These are phyloP conservation scores for Drechslera avenae DNA, from an alignment of 2,329 filamentous ascomycete genomes.

Conservation along the genomic window DNA sequence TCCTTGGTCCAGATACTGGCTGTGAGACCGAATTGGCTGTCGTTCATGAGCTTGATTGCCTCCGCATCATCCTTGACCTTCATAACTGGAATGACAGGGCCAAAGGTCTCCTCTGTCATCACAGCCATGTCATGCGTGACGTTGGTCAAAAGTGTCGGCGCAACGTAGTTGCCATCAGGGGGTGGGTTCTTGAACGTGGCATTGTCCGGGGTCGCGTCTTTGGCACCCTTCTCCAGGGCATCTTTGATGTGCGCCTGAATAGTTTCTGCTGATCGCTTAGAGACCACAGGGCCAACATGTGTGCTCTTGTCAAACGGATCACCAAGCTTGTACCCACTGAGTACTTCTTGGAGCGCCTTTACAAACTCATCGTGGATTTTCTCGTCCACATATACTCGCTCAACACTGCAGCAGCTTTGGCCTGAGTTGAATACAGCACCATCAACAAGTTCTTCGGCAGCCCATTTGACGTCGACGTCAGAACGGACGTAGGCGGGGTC, in stretches of 20 bases:
- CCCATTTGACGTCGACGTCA: conserved; percentile 90
- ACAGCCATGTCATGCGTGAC: conserved; percentile 83
- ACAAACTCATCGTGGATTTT: conserved; percentile 84
- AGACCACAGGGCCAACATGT: conserved; percentile 87
- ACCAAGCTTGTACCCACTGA: conserved; percentile 80
- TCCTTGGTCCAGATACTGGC: conserved; percentile 99
- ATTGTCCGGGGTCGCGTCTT: conserved; percentile 82
- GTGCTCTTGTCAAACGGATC: conserved; percentile 80
- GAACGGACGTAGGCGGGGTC: conserved; percentile 87
- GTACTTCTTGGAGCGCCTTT: conserved; percentile 75
- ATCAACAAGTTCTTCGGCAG: conserved; percentile 91
- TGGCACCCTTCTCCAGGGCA: conserved; percentile 81
- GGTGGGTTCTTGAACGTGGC: conserved; percentile 74
- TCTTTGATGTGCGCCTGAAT: conserved; percentile 82
- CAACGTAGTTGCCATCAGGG: conserved; percentile 83
- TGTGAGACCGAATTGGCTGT: conserved; percentile 90
- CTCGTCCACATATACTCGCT: conserved; percentile 88
- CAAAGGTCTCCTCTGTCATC: conserved; percentile 95
- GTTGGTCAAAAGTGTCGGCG: conserved; percentile 78
- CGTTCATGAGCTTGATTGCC: conserved; percentile 86
- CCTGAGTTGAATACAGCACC: conserved; percentile 97
- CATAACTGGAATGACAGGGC: conserved; percentile 88
- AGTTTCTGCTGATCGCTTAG: conserved; percentile 73
- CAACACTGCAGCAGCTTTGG: conserved; percentile 95
- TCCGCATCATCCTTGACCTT: conserved; percentile 81